phyloP scores from a whole-genome alignment of 73 alveolate genomes.

The Uronychia setigera region DNA sequence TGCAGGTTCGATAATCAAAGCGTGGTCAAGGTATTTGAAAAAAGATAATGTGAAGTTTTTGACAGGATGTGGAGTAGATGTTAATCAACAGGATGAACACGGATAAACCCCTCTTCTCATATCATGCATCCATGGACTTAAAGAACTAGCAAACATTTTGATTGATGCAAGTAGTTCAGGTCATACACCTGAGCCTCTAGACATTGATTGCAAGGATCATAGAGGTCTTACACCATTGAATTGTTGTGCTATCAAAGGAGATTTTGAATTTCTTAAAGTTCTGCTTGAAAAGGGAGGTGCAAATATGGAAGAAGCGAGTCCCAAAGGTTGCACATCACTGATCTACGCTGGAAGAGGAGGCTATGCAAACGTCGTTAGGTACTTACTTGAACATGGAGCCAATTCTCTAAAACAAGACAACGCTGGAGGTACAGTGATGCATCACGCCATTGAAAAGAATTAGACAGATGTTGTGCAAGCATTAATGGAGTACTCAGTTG shows the following conservation, averaged over 20 bases:
- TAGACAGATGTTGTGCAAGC: constrained; percentile 33
- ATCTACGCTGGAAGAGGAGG: constrained; percentile 68
- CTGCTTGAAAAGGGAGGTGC: constrained; percentile 47
- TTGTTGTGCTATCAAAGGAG: constrained; percentile 64
- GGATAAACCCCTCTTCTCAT: constrained; percentile 59
- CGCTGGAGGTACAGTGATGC: constrained; percentile 64
- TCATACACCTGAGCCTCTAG: constrained; percentile 60
- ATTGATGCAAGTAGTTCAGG: constrained; percentile 60
- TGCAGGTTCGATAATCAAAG: constrained; percentile 41
- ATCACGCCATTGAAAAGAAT: constrained; percentile 63
- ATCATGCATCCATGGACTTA: constrained; percentile 60
- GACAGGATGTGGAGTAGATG: constrained; percentile 68
- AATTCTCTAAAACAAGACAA: constrained; percentile 56
- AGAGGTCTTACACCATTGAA: constrained; percentile 63
- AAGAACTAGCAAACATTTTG: constrained; percentile 37
- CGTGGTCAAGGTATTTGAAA: constrained; percentile 24
- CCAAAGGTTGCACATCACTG: constrained; percentile 68
- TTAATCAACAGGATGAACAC: constrained; percentile 60
- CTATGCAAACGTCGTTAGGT: constrained; percentile 32
- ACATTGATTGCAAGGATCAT: constrained; percentile 43
- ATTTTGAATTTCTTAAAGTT: constrained; percentile 34
- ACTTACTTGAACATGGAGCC: constrained; percentile 45
- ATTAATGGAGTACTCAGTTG: constrained; percentile 32
- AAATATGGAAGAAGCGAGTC: constrained; percentile 50
- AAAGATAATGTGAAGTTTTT: constrained; percentile 10